Base-by-base conservation (phyloP, 441 rosid genomes). In the Raphanus hybrid region DNA sequence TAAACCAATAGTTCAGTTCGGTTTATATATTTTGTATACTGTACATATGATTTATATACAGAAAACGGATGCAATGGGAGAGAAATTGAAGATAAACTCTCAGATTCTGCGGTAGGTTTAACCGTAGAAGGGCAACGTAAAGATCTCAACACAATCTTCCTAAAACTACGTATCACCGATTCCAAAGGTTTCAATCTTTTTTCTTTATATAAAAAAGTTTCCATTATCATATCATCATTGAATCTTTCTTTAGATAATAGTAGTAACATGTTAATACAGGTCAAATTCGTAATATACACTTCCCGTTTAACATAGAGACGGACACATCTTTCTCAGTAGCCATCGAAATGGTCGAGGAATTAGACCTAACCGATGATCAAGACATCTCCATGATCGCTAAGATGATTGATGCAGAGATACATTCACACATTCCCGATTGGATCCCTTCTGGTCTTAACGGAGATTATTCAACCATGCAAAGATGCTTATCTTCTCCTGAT, bases 251-350 rank as follows among this genome's bases (percentile, higher is more conserved):
- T 60, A 26, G 35, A 59, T 27, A 1, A 27, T 11, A 1, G 6
- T 27, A 11, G 5, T 6, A 8, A 58, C 3, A 74, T 64, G 60
- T 63, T 3, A 29, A 66, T 23, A 8, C 83, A 94, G 98, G 97
- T 61, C 87, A 91, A 76, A 64, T 83, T 61, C 97, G 92, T 67
- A 90, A 91, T 78, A 94, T 94, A 65, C 97, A 92, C 85, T 94
- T 94, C 83, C 98, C 98, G 29, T 94, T 94, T 48, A 86, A 92
- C 84, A 86, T 81, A 71, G 92, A 88, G 77, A 89, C 88, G 62
- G 97, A 94, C 79, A 94, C 98, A 65, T 82, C 97, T n/a, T 80
- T 78, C 80, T 90, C 91, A 10, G 98, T 94, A 10, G 97, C 98
- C 16, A 85, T 91, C 20, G 98, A 94, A 91, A 94, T 92, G 97